Conservation (phyloP, 345 rosid species). For the Citrus reticulata region DNA sequence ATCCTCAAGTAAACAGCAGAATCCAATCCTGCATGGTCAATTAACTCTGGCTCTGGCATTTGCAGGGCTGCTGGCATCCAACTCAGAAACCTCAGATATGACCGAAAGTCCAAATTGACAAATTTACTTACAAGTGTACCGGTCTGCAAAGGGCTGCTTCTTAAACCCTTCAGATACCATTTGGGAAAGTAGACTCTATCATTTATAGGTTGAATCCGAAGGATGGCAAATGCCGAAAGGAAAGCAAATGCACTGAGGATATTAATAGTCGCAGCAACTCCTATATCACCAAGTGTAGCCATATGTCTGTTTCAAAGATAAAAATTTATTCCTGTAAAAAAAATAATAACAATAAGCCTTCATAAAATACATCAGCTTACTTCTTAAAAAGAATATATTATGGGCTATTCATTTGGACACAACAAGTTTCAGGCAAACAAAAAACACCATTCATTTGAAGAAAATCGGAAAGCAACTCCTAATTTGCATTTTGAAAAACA, state of each 20-base stretch:
- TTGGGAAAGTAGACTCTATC: slow-evolving; percentile 94
- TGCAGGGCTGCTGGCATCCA: slow-evolving; percentile 94
- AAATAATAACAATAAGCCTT: not conserved
- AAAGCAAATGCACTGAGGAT: slow-evolving; percentile 74
- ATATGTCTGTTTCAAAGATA: slow-evolving; percentile 23
- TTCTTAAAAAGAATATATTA: not conserved
- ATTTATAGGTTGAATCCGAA: slow-evolving; percentile 84
- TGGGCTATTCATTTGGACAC: not conserved
- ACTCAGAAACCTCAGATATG: slow-evolving; percentile 62
- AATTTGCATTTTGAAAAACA: slow-evolving; percentile 1
- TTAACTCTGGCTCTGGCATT: slow-evolving; percentile 94
- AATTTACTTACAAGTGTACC: slow-evolving; percentile 67
- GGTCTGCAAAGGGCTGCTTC: slow-evolving; percentile 50
- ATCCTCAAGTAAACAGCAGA: slow-evolving; percentile 85
- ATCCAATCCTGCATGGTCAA: slow-evolving; percentile 88
- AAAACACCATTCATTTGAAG: not conserved
- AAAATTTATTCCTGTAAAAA: no score
- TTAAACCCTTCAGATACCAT: slow-evolving; percentile 84
- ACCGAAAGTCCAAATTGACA: slow-evolving; percentile 72
- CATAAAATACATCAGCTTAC: not conserved
- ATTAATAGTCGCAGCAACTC: slow-evolving; percentile 77
- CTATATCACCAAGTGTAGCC: slow-evolving; percentile 84
- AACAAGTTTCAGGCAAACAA: not conserved
- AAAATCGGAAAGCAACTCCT: not conserved
- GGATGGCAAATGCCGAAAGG: slow-evolving; percentile 70